Base-by-base conservation (phyloP, 2,329 filamentous ascomycete genomes). In the Ceratocystiopsis sp. region DNA sequence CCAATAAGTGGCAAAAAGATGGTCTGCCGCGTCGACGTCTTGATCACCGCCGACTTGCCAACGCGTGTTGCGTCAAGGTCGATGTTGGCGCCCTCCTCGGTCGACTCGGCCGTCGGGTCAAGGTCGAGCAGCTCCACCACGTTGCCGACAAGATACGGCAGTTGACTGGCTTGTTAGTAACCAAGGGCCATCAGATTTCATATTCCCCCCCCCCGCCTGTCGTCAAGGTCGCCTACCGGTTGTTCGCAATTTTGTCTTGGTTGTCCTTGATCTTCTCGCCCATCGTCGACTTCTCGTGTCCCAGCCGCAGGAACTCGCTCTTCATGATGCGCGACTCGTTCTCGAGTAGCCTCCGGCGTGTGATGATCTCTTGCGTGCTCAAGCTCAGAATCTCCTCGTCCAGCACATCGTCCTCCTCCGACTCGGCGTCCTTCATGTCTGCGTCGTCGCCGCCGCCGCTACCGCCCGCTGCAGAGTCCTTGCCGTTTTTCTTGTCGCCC, bases 191-290 rank as follows among this genome's bases (percentile, higher is more conserved):
- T 21, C 19, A 21, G 4, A 7, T 21, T 7, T 21, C 19, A 29
- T 15, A 35, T 19, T 45, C 42, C 7, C 19, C 4, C 19, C 19
- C 7, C 19, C 7, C 4, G 19, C 19, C 19, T 21, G 33, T 8
- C 7, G 33, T 34, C n/a, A 17, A 41, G 19, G 8, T 11, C 9
- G 33, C 38, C n/a, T 68, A 93, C 87, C 86, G 77, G 69, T 98
- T 98, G 66, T 98, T 96, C 53, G 93, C 87, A 57, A 98, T 98
- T 75, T 98, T 98, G 54, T 98, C 93, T 56, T 84, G 67, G 58
- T 98, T 98, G 60, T 98, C 91, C 72, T 95, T 96, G 63, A 98
- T 96, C 71, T 95, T 96, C 63, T 96, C 89, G 46, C 79, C 78
- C 91, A 98, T 98, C 40, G 84, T 80, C 41, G 81, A 78, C 67